Evolutionary conservation across 306 rosid species (phyloP), one percentile per base, ranked within the genome.

Genomic region (Carpinus viminea): DNA sequence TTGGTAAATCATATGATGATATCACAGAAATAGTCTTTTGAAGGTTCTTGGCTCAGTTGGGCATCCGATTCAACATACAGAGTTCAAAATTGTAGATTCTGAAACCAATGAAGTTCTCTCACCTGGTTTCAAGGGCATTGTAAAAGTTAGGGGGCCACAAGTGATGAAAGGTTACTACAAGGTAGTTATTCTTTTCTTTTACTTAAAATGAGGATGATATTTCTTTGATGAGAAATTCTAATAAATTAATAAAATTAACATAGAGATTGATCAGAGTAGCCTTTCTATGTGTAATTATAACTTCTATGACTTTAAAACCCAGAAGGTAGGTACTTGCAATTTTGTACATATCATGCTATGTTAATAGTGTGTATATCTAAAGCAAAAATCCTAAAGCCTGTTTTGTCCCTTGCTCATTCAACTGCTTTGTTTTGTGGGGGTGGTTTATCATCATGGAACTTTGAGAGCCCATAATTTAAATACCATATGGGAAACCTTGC

Each of bases 31-130:
- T 72, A 56, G 83, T 83, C 26, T 85, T 86, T 84, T 89, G 83
- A 87, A 94, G 98, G 97, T 94, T 83, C 84, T 94, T 83, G 97
- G 98, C 79, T 94, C 98, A 73, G 87, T 85, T 64, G 98, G 98
- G 82, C 92, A 85, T 85, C 98, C 98, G 52, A 83, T 92, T 56
- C 86, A 78, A 81, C 87, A 91, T 81, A 85, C 93, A 45, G 95
- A 94, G 74, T 86, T 94, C 86, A 91, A 88, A 88, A 74, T 91
- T 60, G 85, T 89, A 73, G 95, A 94, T 72, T 68, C 86, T 72
- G 97, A 92, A 88, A 91, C 90, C 53, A 90, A 85, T 74, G 88
- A 87, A 81, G 89, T 80, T 81, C 93, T 92, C 73, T 90, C 93
- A 66, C 91, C 89, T 81, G 98, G 98, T 68, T 83, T 91, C 80